A percentile compares a stretch with the other conserved stretches of the same genome.
These are phyloP conservation scores for Cercospora citrullina DNA, from an alignment of 2,329 filamentous ascomycete genomes.

Conservation along the genomic window DNA sequence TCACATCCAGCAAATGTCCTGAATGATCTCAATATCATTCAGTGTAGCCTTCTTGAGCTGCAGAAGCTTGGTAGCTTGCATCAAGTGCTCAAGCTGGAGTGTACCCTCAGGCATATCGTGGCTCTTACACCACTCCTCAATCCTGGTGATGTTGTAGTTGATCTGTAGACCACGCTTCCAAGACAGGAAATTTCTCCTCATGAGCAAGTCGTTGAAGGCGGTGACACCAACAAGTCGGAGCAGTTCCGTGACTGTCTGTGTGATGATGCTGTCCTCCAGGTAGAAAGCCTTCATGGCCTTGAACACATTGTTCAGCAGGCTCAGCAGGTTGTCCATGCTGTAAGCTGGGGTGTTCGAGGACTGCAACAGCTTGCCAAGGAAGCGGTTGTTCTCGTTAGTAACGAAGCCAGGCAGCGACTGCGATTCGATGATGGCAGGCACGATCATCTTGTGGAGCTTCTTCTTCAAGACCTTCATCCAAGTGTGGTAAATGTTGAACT, in stretches of 20 bases:
- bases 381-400: conserved; percentile 96
- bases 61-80: conserved; percentile 98
- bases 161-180: conserved; percentile 99
- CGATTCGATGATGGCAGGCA: conserved; percentile 97
- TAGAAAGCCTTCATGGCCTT: conserved; percentile 99
- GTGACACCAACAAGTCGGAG: conserved; percentile 92
- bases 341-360: conserved; percentile 90
- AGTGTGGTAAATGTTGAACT: conserved; percentile 99
- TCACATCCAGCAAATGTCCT: conserved; percentile 99
- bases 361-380: conserved; percentile 93
- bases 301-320: conserved; percentile 93
- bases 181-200: conserved; percentile 96
- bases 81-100: conserved; percentile 93
- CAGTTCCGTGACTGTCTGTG: conserved; percentile 91
- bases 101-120: conserved; percentile 99
- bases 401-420: conserved; percentile 98
- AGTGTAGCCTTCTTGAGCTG: conserved; percentile 98
- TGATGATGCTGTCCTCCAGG: conserved; percentile 93
- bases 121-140: conserved; percentile 99
- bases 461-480: conserved; percentile 99
- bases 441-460: conserved; percentile 99
- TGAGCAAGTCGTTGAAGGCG: conserved; percentile 95
- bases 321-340: conserved; percentile 98
- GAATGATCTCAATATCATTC: conserved; percentile 99
- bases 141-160: conserved; percentile 99